Percentiles rank a stretch among this genome's conserved stretches.
phyloP scores from a whole-genome alignment of 2,329 filamentous ascomycete genomes.

The Penicillium occitanis region DNA sequence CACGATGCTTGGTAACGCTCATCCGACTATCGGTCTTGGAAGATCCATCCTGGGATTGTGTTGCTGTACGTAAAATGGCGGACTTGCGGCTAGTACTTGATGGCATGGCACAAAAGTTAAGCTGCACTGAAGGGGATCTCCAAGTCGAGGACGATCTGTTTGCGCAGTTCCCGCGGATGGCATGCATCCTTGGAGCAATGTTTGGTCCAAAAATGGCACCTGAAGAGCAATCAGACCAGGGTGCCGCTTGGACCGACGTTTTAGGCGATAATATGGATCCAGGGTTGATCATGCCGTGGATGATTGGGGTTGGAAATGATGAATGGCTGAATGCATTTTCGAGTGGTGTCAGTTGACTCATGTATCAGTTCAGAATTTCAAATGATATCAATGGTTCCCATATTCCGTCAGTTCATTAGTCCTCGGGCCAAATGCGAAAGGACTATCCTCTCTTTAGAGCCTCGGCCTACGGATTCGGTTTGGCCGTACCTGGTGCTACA shows the following conservation, averaged over 20 bases:
- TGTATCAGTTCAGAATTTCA: not conserved
- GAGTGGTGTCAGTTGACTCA: not conserved
- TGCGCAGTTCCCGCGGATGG: not conserved
- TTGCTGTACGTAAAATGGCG: not conserved
- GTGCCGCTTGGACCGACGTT: not conserved
- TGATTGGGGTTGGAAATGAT: not conserved
- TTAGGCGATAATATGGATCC: not conserved
- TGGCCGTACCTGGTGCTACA: not conserved
- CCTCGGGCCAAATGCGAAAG: not conserved
- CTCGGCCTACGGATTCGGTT: not conserved
- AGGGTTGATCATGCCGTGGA: not conserved
- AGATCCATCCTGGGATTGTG: not conserved
- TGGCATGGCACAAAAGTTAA: not conserved
- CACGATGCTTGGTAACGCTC: not conserved
- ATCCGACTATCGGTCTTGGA: not conserved
- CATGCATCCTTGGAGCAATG: not conserved
- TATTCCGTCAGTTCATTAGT: not conserved
- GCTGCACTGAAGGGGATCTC: not conserved
- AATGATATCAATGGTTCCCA: not conserved
- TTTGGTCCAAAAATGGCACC: not conserved
- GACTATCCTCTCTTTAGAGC: not conserved
- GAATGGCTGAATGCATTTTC: not conserved
- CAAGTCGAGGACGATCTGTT: not conserved
- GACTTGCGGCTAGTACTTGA: not conserved
- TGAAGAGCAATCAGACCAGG: not conserved